Conservation (phyloP, 2,329 filamentous ascomycete genomes). For the Tolypocladium nubicola region DNA sequence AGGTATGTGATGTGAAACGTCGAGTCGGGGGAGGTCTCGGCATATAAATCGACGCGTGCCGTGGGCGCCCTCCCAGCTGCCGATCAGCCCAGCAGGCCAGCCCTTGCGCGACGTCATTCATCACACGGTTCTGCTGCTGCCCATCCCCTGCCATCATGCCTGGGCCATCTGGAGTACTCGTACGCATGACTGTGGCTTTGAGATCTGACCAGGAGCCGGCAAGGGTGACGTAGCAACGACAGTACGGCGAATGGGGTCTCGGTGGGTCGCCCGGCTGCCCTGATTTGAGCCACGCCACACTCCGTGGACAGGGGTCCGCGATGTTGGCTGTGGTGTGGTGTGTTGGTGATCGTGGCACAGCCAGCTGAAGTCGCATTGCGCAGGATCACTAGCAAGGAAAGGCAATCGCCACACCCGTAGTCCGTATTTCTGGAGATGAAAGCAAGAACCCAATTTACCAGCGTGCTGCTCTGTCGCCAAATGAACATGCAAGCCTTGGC, state of each 20-base stretch:
- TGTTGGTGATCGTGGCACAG: neutral
- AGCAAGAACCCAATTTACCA: neutral
- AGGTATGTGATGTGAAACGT: neutral
- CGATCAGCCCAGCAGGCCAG: neutral
- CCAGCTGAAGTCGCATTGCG: neutral
- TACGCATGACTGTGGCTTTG: neutral
- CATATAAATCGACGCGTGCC: constrained; percentile 4
- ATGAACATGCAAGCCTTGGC: neutral
- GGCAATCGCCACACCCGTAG: neutral
- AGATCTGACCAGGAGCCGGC: neutral
- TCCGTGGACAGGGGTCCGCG: neutral
- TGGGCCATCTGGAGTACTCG: neutral
- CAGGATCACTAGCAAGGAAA: neutral
- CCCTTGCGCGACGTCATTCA: neutral
- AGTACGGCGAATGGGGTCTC: neutral
- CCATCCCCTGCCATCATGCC: neutral
- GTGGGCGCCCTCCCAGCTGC: neutral
- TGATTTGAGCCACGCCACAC: constrained; percentile 3
- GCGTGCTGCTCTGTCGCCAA: neutral
- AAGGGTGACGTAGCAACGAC: constrained; percentile 1
- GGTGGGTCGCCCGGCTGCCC: constrained; percentile 2
- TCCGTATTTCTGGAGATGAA: neutral
- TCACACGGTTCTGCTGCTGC: neutral
- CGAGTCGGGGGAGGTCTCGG: constrained; percentile 1
- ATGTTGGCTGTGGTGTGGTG: neutral